A percentile compares a stretch with the other conserved stretches of the same genome.
Conservation (phyloP, 2,329 filamentous ascomycete species). For the Ophiostoma ulmi region DNA sequence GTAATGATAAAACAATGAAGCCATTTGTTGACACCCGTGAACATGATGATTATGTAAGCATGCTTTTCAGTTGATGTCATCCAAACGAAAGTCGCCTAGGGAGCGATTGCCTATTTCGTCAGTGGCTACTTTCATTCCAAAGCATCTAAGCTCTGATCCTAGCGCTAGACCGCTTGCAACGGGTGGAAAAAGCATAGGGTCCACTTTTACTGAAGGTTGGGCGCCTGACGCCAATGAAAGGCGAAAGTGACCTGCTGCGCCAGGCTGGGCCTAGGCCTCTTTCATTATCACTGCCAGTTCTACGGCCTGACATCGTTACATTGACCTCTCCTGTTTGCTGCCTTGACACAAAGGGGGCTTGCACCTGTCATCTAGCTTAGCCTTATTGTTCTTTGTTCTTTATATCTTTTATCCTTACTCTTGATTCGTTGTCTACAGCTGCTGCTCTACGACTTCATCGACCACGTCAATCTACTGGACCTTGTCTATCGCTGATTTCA, state of each 20-base stretch:
- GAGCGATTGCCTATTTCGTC: conserved; percentile 12
- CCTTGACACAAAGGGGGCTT: not conserved
- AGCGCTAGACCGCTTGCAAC: conserved; percentile 21
- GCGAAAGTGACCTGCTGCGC: not conserved
- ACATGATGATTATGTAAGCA: conserved; percentile 8
- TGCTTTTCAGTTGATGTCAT: not conserved
- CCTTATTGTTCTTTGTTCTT: not conserved
- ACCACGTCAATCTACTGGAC: not conserved
- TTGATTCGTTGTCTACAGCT: not conserved
- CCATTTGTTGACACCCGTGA: not conserved
- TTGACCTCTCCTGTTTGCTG: not conserved
- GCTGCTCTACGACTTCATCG: not conserved
- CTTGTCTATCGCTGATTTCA: not conserved
- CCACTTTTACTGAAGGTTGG: not conserved
- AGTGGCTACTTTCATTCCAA: not conserved
- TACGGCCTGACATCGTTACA: not conserved
- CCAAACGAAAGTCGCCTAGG: not conserved
- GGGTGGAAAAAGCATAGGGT: conserved; percentile 1
- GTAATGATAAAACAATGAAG: conserved; percentile 10
- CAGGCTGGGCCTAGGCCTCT: conserved; percentile 6
- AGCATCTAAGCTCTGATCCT: not conserved
- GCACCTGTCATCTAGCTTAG: not conserved
- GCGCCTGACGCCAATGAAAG: not conserved
- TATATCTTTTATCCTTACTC: not conserved
- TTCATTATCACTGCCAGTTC: conserved; percentile 1